phyloP scores from a whole-genome alignment of 257 asterid species.

The Craterostigma plantagineum region DNA sequence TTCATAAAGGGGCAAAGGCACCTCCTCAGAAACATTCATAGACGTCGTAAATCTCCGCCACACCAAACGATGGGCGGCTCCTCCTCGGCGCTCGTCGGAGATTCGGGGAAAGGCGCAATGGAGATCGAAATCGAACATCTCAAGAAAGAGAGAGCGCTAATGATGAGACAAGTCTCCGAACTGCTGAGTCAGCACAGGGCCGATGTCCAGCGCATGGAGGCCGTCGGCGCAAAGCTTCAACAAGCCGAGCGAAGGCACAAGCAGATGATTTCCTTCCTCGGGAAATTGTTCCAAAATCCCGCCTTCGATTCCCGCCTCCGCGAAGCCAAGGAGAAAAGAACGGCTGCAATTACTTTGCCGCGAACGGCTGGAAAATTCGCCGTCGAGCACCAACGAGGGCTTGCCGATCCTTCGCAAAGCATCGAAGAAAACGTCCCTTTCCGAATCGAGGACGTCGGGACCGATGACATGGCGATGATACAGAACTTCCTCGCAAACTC shows the following conservation, averaged over 20 bases:
- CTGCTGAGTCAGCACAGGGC: conserved; percentile 46
- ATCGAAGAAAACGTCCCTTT: too few relatives aligned
- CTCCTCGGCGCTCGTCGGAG: too few relatives aligned
- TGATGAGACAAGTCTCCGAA: conserved; percentile 31
- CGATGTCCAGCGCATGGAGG: conserved; percentile 21
- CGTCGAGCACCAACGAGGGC: too few relatives aligned
- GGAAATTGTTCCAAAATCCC: conserved; percentile 40
- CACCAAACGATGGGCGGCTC: conserved; percentile 2
- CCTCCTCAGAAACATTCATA: conserved; percentile 51
- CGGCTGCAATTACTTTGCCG: too few relatives aligned
- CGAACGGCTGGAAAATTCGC: too few relatives aligned
- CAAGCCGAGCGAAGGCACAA: conserved; percentile 33
- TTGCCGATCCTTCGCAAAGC: too few relatives aligned
- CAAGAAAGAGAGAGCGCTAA: conserved; percentile 20
- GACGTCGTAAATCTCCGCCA: conserved; percentile 42
- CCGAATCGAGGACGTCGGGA: too few relatives aligned
- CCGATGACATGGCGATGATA: too few relatives aligned
- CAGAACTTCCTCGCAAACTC: too few relatives aligned
- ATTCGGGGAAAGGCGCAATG: neutral
- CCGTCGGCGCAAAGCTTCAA: conserved; percentile 27
- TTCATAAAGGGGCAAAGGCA: conserved; percentile 65
- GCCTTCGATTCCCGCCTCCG: conserved; percentile 12
- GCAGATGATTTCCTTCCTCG: conserved; percentile 22
- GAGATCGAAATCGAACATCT: conserved; percentile 39
- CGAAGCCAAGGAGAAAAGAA: conserved; percentile 16